Evolutionary conservation across 331 rosid genomes (phyloP), one percentile per base, ranked within the genome.

Genomic region (Telfairia occidentalis): DNA sequence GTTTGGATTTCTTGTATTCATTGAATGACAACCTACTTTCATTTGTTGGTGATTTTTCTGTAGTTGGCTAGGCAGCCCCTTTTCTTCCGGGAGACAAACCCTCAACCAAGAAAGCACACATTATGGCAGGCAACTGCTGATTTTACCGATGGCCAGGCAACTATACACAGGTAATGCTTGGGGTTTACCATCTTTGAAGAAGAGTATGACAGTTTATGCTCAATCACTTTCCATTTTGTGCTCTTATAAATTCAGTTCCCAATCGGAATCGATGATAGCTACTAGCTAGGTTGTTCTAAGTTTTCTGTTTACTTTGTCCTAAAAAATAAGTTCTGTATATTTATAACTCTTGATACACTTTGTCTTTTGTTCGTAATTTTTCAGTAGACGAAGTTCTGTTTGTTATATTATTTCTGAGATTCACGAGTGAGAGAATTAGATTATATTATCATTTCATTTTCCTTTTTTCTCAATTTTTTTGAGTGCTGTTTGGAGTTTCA

Each of bases 41-140:
- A 0, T 61, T 29, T 30, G 24, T 76, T 57, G 50, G 48, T 52
- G 32, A 48, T 61, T 75, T 32, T 66, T 78, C 64, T 81, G 71
- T 91, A 95, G 98, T 86, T 95, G 83, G 90, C 86, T 76, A 84
- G 93, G 73, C 97, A 79, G 78, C 98, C 98, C 18, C 90, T 88
- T 80, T 95, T 91, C 89, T 95, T 91, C 82, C 85, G 89, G 89
- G 98, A 95, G 84, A 90, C 93, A 50, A 91, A 91, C 82, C 97
- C 97, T 76, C 98, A 95, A 82, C 98, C 98, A 58, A 86, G 97
- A 83, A 95, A 91, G 76, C 98, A 91, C 76, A 95, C 98, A 37
- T 46, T 91, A 40, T 95, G 98, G 98, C 98, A 95, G 81, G 87
- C 93, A 76, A 84, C 98, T 0, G 78, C 93, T 4, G 98, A 95